These are phyloP conservation scores for Pythium dissotocum DNA, from an alignment of 352 stramenopile genomes.

Conservation along the genomic window DNA sequence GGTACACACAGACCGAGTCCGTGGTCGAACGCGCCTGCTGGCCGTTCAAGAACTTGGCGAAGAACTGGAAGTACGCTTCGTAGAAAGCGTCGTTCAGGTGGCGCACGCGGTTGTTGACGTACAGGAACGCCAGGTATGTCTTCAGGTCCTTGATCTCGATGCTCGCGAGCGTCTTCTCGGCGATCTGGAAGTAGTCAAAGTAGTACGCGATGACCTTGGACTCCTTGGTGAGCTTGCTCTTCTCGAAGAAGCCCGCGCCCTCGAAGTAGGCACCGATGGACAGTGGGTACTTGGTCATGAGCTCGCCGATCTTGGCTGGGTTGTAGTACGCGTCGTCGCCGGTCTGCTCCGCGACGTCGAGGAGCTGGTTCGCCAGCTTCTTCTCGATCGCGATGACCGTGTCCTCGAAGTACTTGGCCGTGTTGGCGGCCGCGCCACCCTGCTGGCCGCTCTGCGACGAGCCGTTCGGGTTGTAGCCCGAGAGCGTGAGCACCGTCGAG, in stretches of 20 bases:
- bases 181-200: constrained; percentile 53
- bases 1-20: constrained; percentile 39
- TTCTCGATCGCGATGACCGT: constrained; percentile 74
- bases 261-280: constrained; percentile 53
- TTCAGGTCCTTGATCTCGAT: constrained; percentile 51
- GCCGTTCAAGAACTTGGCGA: constrained; percentile 67
- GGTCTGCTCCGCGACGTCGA: constrained; percentile 48
- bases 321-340: constrained; percentile 66
- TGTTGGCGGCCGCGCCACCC: neutral
- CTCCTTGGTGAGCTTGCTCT: constrained; percentile 38
- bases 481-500: constrained; percentile 42
- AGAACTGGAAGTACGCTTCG: constrained; percentile 89
- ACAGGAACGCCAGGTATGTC: constrained; percentile 55
- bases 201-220: constrained; percentile 51
- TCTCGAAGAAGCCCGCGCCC: constrained; percentile 41
- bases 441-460: neutral
- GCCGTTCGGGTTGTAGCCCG: constrained; percentile 28
- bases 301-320: constrained; percentile 81
- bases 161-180: constrained; percentile 38
- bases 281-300: constrained; percentile 45
- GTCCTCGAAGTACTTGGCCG: constrained; percentile 25
- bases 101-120: constrained; percentile 41
- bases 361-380: constrained; percentile 50
- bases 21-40: constrained; percentile 61
- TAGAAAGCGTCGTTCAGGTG: constrained; percentile 69